Evolutionary conservation across 768 basidiomycete species (phyloP), one percentile per base, ranked within the genome.

Genomic region (Mycena galopus): DNA sequence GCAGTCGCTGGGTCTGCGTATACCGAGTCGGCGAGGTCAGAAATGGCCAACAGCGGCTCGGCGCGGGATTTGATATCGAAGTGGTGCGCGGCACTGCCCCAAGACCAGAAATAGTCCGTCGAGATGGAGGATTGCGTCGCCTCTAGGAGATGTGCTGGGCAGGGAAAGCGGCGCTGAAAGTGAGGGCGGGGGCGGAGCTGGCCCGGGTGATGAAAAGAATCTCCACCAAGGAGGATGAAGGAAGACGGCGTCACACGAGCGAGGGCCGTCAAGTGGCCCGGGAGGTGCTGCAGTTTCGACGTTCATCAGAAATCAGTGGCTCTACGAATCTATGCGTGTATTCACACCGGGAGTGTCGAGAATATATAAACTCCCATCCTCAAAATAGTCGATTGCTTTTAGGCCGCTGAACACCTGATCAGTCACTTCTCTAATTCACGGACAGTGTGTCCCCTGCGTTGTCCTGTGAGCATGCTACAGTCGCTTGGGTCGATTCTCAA

Each of bases 141-240:
- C 9, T 66, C 44, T 1, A 69, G 42, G 33, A 75, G 39, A 10
- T 72, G 62, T 9, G 44, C 63, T 16, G 74, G 74, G 60, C 74
- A 75, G 1, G 71, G 74, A 42, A 65, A 30, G 32, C 30, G 32
- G 50, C 1, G 19, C 30, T 72, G 74, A 19, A 73, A 39, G 10
- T 32, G n/a, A 16, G 44, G 47, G 3, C 44, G 25, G 23, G 74
- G 74, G 17, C 71, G 71, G 21, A 72, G 37, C 37, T 64, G 60
- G 37, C 74, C 74, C 2, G 58, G 35, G 64, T 75, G 71, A 67
- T 75, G 74, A 9, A 37, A 33, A 8, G 62, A 32, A 37, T 75
- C 74, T 3, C 62, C 71, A 17, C 67, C 74, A 5, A 75, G 51
- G 2, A 75, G 29, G 62, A 73, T 53, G 55, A 75, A 75, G 12